A percentile compares a stretch with the other conserved stretches of the same genome.
Evolutionary conservation across 305 asterid genomes (phyloP).

Genomic region (Fraxinus floribunda): DNA sequence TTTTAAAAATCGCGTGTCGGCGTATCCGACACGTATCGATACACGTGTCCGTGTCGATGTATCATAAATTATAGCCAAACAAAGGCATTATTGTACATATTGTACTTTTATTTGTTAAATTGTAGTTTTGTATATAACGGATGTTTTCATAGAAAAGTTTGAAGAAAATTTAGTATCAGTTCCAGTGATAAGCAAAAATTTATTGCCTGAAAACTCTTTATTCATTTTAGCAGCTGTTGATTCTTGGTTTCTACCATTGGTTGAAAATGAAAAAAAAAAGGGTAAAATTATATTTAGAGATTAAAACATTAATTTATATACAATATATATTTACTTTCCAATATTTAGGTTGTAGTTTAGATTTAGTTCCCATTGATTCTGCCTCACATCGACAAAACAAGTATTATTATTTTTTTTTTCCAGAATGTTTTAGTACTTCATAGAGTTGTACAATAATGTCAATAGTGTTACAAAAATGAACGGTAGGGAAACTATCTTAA

Average conservation of each 20-base stretch:
- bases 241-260: constrained; percentile 1
- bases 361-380: not conserved
- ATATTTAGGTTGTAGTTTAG: not conserved
- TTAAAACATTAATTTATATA: not conserved
- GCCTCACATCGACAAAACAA: not conserved
- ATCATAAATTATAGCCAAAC: too few relatives aligned
- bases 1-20: too few relatives aligned
- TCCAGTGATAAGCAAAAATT: not conserved
- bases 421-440: not conserved
- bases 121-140: not conserved
- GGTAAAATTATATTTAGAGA: not conserved
- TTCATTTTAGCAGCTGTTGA: not conserved
- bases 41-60: too few relatives aligned
- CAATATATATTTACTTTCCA: not conserved
- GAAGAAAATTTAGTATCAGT: not conserved
- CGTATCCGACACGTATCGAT: too few relatives aligned
- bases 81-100: not conserved
- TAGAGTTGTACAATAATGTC: not conserved
- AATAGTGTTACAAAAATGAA: not conserved
- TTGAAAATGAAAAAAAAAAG: not conserved
- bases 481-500: not conserved
- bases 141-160: not conserved
- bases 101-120: not conserved
- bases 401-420: not conserved
- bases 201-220: not conserved